These are phyloP conservation scores for Aspergillus arachidicola DNA, from an alignment of 2,329 filamentous ascomycete genomes.

Conservation along the genomic window DNA sequence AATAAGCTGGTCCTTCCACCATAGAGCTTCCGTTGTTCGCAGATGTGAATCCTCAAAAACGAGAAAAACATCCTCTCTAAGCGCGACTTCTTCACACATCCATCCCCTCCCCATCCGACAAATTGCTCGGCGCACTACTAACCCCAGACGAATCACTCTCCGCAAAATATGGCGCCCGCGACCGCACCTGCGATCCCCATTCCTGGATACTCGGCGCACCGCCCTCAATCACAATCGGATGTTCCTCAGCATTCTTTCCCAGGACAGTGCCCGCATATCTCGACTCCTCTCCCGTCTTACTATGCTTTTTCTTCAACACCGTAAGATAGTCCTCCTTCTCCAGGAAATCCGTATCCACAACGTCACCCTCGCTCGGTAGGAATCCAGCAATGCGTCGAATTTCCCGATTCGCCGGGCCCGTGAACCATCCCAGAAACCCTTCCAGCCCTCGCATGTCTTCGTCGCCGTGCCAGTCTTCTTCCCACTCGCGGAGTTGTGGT, in stretches of 20 bases:
- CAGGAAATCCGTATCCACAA: conserved; percentile 53
- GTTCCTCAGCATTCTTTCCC: conserved; percentile 71
- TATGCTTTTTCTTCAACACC: conserved; percentile 88
- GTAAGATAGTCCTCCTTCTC: conserved; percentile 72
- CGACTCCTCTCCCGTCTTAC: conserved; percentile 82
- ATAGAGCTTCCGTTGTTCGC: not conserved
- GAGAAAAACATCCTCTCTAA: not conserved
- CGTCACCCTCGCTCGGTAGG: conserved; percentile 58
- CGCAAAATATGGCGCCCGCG: conserved; percentile 30
- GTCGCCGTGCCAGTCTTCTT: conserved; percentile 69
- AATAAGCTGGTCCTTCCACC: not conserved
- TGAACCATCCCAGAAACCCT: conserved; percentile 78
- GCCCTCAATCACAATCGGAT: conserved; percentile 76
- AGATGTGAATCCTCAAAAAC: not conserved
- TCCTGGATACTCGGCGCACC: conserved; percentile 69
- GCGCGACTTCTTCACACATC: conserved; percentile 30
- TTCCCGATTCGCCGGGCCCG: conserved; percentile 72
- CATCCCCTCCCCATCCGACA: conserved; percentile 42
- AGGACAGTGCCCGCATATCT: conserved; percentile 84
- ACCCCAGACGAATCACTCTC: conserved; percentile 41
- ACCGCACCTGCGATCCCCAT: conserved; percentile 55
- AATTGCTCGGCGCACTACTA: conserved; percentile 43
- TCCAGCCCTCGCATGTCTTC: conserved; percentile 79
- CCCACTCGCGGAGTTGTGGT: conserved; percentile 66
- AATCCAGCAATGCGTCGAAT: conserved; percentile 79